Base-by-base conservation (phyloP, 257 asterid species). In the Penstemon eatonii region DNA sequence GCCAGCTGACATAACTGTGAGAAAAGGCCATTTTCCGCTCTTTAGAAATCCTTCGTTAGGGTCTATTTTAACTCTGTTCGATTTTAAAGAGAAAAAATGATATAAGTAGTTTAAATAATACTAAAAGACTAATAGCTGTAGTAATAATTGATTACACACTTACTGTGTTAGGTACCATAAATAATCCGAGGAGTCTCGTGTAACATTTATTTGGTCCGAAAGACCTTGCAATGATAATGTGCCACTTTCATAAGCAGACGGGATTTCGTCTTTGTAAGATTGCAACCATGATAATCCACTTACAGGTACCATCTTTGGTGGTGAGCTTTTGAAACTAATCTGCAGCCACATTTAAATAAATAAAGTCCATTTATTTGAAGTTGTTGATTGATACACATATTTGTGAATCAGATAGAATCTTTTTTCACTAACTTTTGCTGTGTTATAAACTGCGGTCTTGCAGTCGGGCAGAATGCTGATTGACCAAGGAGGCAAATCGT, bases 391-490 rank as follows among this genome's bases (percentile, higher is more conserved):
- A 25, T 1, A 25, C 2, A 25, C 33, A 25, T 25, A 25, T 25
- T 25, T 25, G 2, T 25, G 33, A 25, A 25, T 1, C 33, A 1
- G 7, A 8, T 6, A 52, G 8, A 25, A 66, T 10, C 4, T 10
- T 56, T 36, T 68, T 57, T 62, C 63, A 10, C 84, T 82, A 82
- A 93, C 97, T 69, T 53, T 84, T 57, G 98, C 98, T 18, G 98
- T 93, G 86, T 90, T 93, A 80, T 85, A 93, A 66, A 80, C 95
- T 9, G 53, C 90, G 3, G 86, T 86, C 74, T 86, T 88, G 90
- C 98, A 93, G 80, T 88, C 97, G 0, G 97, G 98, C 47, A 93
- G 92, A 73, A 93, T 88, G 85, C 95, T 90, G 77, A 93, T 82
- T 36, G 98, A 93, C 98, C 98, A 93, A 52, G 97, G 91, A 68